Percentiles rank a stretch among this genome's conserved stretches.
These are phyloP conservation scores for Hexamita inflata DNA, from an alignment of 208 protist species.

Conservation along the genomic window DNA sequence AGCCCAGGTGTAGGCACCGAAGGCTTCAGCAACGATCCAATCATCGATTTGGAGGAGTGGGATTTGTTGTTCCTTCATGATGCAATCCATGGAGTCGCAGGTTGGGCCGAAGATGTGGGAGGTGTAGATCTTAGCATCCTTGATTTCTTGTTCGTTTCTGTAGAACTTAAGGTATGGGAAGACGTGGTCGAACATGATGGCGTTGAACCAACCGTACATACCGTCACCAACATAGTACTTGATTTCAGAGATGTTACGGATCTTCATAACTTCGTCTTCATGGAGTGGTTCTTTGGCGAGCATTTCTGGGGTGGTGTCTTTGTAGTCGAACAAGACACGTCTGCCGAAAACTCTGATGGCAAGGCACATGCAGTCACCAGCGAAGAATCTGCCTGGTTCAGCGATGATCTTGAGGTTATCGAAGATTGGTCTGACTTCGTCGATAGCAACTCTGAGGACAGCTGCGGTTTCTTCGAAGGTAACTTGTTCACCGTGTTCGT, in stretches of 20 bases:
- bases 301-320: background rate
- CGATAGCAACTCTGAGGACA: conserved; percentile 45
- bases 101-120: conserved; percentile 58
- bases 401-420: conserved; percentile 55
- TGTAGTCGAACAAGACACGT: conserved; percentile 29
- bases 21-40: conserved; percentile 61
- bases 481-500: background rate
- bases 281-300: too few species aligned
- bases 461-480: conserved; percentile 51
- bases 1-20: conserved; percentile 65
- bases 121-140: background rate
- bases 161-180: conserved; percentile 30
- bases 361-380: conserved; percentile 22
- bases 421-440: conserved; percentile 45
- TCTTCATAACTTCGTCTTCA: too few species aligned
- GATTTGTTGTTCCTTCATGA: conserved; percentile 16
- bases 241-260: background rate
- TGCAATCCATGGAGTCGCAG: conserved; percentile 60
- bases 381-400: conserved; percentile 63
- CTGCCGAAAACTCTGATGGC: conserved; percentile 18
- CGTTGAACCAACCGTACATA: conserved; percentile 66
- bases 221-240: conserved; percentile 62
- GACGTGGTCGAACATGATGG: conserved; percentile 58
- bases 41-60: conserved; percentile 59
- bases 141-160: background rate